Evolutionary conservation across 2,329 filamentous ascomycete species (phyloP).

Genomic region (Sporothrix protearum): DNA sequence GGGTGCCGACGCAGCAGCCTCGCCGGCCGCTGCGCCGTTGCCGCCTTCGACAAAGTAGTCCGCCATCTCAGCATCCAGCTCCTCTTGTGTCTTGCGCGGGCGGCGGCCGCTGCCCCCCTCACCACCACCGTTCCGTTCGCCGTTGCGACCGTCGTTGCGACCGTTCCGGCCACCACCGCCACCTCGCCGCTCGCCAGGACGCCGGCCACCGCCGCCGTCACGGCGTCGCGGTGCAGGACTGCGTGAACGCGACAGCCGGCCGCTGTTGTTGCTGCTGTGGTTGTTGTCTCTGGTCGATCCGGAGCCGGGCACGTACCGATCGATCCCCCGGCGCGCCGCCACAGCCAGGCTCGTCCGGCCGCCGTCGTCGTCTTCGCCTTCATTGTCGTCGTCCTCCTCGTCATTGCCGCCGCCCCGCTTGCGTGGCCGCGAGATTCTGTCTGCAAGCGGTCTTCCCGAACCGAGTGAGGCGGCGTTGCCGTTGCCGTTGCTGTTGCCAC

Average conservation of each 20-base stretch:
- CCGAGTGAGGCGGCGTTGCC: too few relatives aligned
- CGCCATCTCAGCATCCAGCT: slow-evolving; percentile 94
- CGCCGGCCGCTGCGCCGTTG: not conserved
- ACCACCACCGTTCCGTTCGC: slow-evolving; percentile 30
- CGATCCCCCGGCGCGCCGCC: slow-evolving; percentile 64
- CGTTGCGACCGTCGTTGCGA: slow-evolving; percentile 36
- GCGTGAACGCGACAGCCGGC: slow-evolving; percentile 47
- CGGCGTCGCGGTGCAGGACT: slow-evolving; percentile 51
- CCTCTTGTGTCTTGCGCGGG: slow-evolving; percentile 81
- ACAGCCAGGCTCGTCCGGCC: slow-evolving; percentile 16
- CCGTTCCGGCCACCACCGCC: slow-evolving; percentile 41
- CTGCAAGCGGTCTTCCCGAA: slow-evolving; percentile 54
- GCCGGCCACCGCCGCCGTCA: slow-evolving; percentile 39
- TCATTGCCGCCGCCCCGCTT: slow-evolving; percentile 37
- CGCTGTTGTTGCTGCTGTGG: slow-evolving; percentile 35
- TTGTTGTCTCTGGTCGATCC: slow-evolving; percentile 41
- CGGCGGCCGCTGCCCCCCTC: slow-evolving; percentile 58
- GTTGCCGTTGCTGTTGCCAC: slow-evolving; percentile 52
- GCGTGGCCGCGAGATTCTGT: slow-evolving; percentile 55
- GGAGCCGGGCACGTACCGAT: slow-evolving; percentile 68
- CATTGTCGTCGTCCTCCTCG: slow-evolving; percentile 29
- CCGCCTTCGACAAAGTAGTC: slow-evolving; percentile 71
- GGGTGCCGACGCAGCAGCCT: slow-evolving; percentile 31
- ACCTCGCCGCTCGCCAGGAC: slow-evolving; percentile 45
- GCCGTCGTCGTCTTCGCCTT: slow-evolving; percentile 39